These are phyloP conservation scores for Shiraia sp. DNA, from an alignment of 2,329 filamentous ascomycete species.

Conservation along the genomic window DNA sequence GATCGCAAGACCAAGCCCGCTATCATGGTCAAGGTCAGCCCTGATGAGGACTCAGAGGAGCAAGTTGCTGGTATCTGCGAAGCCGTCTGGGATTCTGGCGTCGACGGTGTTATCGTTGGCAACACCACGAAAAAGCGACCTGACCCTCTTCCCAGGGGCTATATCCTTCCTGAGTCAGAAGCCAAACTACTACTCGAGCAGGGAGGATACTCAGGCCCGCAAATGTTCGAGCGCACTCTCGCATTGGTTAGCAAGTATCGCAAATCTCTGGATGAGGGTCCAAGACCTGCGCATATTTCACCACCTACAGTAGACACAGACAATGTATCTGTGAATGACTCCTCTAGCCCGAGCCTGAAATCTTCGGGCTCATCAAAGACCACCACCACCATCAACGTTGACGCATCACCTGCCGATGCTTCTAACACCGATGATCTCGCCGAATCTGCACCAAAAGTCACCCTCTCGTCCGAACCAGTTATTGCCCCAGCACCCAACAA, in stretches of 20 bases:
- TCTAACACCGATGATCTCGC: conserved; percentile 36
- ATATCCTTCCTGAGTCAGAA: conserved; percentile 68
- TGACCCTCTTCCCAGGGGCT: conserved; percentile 69
- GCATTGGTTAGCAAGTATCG: conserved; percentile 80
- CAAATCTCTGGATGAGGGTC: conserved; percentile 51
- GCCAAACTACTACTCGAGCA: conserved; percentile 70
- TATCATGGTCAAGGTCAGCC: conserved; percentile 98
- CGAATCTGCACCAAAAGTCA: conserved; percentile 32
- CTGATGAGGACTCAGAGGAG: conserved; percentile 84
- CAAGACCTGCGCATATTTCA: conserved; percentile 25
- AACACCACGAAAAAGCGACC: conserved; percentile 91
- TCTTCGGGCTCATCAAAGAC: conserved; percentile 10
- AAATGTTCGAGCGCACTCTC: conserved; percentile 80
- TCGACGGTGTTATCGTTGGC: conserved; percentile 94
- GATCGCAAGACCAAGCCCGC: conserved; percentile 72
- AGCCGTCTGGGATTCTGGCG: conserved; percentile 64
- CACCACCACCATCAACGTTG: conserved; percentile 22
- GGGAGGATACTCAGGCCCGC: conserved; percentile 89
- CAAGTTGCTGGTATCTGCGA: conserved; percentile 89
- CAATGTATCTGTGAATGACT: too few species aligned
- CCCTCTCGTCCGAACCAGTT: conserved; percentile 18
- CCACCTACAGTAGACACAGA: not conserved
- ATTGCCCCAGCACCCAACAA: conserved; percentile 27
- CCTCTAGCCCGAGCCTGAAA: not conserved
- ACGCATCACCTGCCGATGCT: conserved; percentile 20